Percentiles rank a stretch among this genome's conserved stretches.
Evolutionary conservation across 192 early-diverging fungal genomes (phyloP).

Genomic region (Podila horticola): DNA sequence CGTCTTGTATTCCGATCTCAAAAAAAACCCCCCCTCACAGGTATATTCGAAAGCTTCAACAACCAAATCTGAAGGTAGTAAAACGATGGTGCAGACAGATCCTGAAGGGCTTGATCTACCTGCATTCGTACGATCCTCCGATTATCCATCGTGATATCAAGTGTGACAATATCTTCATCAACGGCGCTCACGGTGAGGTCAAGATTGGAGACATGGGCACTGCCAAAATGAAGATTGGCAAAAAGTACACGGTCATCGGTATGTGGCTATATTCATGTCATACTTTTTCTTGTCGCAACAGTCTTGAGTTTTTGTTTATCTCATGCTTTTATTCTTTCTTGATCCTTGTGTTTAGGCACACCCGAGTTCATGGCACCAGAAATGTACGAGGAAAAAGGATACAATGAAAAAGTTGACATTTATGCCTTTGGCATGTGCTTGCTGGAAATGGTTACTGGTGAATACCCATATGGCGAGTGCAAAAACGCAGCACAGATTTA

Average conservation of each 20-base stretch:
- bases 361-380: conserved; percentile 89
- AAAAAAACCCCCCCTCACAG: conserved; percentile 21
- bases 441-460: conserved; percentile 86
- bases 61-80: conserved; percentile 79
- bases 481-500: conserved; percentile 84
- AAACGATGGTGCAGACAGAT: conserved; percentile 87
- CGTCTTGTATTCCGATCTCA: not conserved
- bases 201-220: conserved; percentile 90
- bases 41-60: conserved; percentile 77
- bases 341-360: conserved; percentile 56
- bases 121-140: conserved; percentile 80
- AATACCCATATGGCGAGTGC: conserved; percentile 86
- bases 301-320: not conserved
- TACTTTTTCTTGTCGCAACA: not conserved
- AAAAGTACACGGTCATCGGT: conserved; percentile 87
- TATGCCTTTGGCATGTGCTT: conserved; percentile 89
- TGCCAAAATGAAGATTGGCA: conserved; percentile 87
- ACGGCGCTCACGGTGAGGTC: conserved; percentile 84
- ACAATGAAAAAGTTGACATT: conserved; percentile 87
- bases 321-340: conserved; percentile 5
- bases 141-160: conserved; percentile 88
- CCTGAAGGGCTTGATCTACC: conserved; percentile 78
- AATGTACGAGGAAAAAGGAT: conserved; percentile 87
- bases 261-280: conserved; percentile 9
- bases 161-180: conserved; percentile 90